phyloP scores from a whole-genome alignment of 495 filamentous ascomycete genomes.

The Lophiostoma macrostomum region DNA sequence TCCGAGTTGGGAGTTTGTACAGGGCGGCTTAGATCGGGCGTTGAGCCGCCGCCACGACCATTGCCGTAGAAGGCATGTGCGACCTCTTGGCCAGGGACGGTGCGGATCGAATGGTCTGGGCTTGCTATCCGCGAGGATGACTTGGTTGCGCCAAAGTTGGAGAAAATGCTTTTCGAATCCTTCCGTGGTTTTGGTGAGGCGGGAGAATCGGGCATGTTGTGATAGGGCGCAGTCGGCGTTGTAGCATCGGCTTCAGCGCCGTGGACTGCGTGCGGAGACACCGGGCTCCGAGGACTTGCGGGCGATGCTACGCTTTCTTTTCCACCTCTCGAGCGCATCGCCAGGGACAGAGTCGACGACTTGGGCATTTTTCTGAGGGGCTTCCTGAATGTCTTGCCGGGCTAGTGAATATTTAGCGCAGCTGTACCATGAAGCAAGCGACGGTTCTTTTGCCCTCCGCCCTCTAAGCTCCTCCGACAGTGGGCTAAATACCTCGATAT shows the following conservation, averaged over 20 bases:
- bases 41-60: slow-evolving; percentile 25
- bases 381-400: slow-evolving; percentile 15
- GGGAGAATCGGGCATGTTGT: slow-evolving; percentile 53
- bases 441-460: not conserved
- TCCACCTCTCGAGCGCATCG: slow-evolving; percentile 23
- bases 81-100: slow-evolving; percentile 8
- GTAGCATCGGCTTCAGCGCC: slow-evolving; percentile 31
- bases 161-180: slow-evolving; percentile 56
- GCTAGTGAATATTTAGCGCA: slow-evolving; percentile 20
- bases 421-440: slow-evolving; percentile 13
- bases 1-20: slow-evolving; percentile 27
- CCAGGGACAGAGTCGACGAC: slow-evolving; percentile 32
- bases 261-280: slow-evolving; percentile 6
- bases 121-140: slow-evolving; percentile 45
- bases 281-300: slow-evolving; percentile 25
- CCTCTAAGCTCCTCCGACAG: not conserved
- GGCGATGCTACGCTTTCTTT: slow-evolving; percentile 16
- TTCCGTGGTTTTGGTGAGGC: slow-evolving; percentile 49
- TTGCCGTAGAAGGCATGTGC: slow-evolving; percentile 22
- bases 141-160: slow-evolving; percentile 55
- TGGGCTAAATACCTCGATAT: slow-evolving; percentile 27
- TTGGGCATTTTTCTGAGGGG: slow-evolving; percentile 35
- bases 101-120: slow-evolving; percentile 31
- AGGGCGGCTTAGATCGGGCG: slow-evolving; percentile 30
- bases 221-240: slow-evolving; percentile 55